These are phyloP conservation scores for Butyriboletus appendiculatus DNA, from an alignment of 1,284 basidiomycete genomes.

Conservation along the genomic window DNA sequence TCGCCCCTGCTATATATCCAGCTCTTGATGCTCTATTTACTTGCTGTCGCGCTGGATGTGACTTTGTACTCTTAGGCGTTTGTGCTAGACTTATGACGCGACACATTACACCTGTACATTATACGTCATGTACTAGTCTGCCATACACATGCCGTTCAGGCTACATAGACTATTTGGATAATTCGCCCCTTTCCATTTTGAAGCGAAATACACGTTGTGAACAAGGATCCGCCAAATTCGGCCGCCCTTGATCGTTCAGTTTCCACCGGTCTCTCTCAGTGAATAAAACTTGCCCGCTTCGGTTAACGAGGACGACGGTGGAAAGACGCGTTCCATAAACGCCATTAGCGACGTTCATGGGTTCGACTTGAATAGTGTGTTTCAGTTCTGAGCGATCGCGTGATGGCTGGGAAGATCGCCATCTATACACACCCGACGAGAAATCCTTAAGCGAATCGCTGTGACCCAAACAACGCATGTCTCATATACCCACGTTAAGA, in stretches of 20 bases:
- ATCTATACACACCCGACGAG: slow-evolving; percentile 36
- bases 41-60: slow-evolving; percentile 36
- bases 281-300: slow-evolving; percentile 61
- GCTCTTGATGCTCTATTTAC: slow-evolving; percentile 30
- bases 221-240: slow-evolving; percentile 41
- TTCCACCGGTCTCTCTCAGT: slow-evolving; percentile 73
- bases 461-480: neutral
- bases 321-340: slow-evolving; percentile 72
- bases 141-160: slow-evolving; percentile 18
- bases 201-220: slow-evolving; percentile 57
- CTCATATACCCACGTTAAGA: slow-evolving; percentile 59
- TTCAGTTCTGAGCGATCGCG: slow-evolving; percentile 52
- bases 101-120: slow-evolving; percentile 29
- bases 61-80: slow-evolving; percentile 32
- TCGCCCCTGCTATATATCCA: slow-evolving; percentile 10
- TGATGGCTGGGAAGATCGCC: slow-evolving; percentile 48
- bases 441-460: slow-evolving; percentile 11
- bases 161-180: slow-evolving; percentile 22
- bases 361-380: slow-evolving; percentile 62
- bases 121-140: slow-evolving; percentile 36
- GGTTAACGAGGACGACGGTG: slow-evolving; percentile 66
- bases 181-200: slow-evolving; percentile 35
- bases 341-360: slow-evolving; percentile 36
- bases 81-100: slow-evolving; percentile 33
- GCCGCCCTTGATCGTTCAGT: slow-evolving; percentile 39